phyloP scores from a whole-genome alignment of 495 filamentous ascomycete species.

The Oleoguttula mirabilis region DNA sequence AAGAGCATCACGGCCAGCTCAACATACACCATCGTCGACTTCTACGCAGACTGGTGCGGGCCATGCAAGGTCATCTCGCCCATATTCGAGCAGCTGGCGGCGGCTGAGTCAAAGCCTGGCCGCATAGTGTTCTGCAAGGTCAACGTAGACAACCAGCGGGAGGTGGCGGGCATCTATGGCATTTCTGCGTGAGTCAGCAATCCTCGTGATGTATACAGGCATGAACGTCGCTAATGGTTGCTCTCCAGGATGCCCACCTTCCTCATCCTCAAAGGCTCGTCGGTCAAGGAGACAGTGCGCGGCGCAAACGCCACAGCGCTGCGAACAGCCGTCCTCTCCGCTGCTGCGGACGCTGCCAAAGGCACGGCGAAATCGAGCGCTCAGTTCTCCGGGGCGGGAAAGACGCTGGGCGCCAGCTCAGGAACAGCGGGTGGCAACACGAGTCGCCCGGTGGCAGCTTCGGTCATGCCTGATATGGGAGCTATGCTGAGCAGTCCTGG shows the following conservation, averaged over 20 bases:
- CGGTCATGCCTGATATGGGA: constrained; percentile 33
- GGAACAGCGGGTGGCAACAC: background rate
- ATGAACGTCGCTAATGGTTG: constrained; percentile 14
- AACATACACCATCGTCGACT: constrained; percentile 20
- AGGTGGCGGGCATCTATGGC: constrained; percentile 35
- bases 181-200: constrained; percentile 29
- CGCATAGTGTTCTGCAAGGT: constrained; percentile 48
- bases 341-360: constrained; percentile 37
- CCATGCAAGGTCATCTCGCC: constrained; percentile 60
- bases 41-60: constrained; percentile 43
- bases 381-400: constrained; percentile 32
- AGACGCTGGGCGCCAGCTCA: constrained; percentile 20
- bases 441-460: constrained; percentile 11
- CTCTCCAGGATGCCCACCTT: constrained; percentile 22
- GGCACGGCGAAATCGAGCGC: constrained; percentile 19
- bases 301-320: constrained; percentile 21
- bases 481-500: constrained; percentile 28
- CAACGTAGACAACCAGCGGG: constrained; percentile 42
- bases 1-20: constrained; percentile 12
- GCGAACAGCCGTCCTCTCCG: constrained; percentile 14
- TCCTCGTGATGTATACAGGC: background rate
- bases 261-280: constrained; percentile 21
- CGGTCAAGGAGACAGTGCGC: constrained; percentile 18
- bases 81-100: constrained; percentile 41
- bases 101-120: constrained; percentile 30